A percentile compares a stretch with the other conserved stretches of the same genome.
phyloP scores from a whole-genome alignment of 225 moss, liverwort and hornwort species.

The Ulota crispa region DNA sequence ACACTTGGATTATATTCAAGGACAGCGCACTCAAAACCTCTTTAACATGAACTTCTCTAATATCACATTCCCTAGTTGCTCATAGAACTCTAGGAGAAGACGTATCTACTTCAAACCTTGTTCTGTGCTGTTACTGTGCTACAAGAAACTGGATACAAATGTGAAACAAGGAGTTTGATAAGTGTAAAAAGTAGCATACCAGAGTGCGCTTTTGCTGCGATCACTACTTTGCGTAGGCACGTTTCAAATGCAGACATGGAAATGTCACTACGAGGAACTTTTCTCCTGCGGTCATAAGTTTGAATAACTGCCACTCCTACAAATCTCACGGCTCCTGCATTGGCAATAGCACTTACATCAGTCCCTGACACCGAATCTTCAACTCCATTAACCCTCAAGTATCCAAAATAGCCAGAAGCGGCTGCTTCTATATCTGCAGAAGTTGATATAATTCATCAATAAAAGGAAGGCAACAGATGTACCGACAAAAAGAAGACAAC shows the following conservation, averaged over 20 bases:
- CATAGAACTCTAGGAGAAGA: background rate
- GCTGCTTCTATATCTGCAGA: background rate
- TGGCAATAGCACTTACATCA: conserved; percentile 24
- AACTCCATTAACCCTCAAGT: background rate
- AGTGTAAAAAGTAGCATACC: conserved; percentile 31
- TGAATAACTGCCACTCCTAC: conserved; percentile 80
- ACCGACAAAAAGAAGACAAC: background rate
- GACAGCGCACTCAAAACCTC: background rate
- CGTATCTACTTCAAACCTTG: background rate
- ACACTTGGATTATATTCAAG: background rate
- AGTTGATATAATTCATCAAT: background rate
- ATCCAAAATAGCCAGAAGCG: background rate
- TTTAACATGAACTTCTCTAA: background rate
- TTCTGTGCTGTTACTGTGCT: too few relatives aligned
- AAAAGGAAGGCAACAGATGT: background rate
- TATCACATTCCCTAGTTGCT: background rate
- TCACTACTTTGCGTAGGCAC: conserved; percentile 66
- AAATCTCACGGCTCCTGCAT: conserved; percentile 35
- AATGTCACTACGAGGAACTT: conserved; percentile 79
- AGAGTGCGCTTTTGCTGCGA: conserved; percentile 56
- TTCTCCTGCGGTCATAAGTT: conserved; percentile 66
- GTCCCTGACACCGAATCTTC: background rate
- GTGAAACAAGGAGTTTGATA: background rate
- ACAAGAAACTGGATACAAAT: background rate
- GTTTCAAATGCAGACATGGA: conserved; percentile 71